Conservation (phyloP, 768 basidiomycete genomes). For the Pulveroboletus sp. region DNA sequence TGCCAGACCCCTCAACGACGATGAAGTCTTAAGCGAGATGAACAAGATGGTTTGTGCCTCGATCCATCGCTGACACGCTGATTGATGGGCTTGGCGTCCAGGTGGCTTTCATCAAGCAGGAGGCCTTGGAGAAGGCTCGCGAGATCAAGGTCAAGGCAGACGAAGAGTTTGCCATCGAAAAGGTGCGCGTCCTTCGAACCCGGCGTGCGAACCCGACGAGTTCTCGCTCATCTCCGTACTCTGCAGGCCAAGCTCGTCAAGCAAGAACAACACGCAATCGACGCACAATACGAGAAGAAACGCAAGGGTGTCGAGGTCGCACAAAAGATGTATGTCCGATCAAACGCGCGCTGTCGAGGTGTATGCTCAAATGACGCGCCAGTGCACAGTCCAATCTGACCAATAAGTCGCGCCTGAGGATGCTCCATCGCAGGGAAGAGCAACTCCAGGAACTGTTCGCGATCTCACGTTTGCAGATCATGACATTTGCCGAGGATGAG, state of each 20-base stretch:
- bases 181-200: conserved; percentile 44
- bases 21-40: conserved; percentile 95
- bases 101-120: conserved; percentile 99
- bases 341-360: neutral
- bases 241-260: conserved; percentile 91
- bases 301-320: conserved; percentile 88
- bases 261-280: conserved; percentile 92
- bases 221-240: neutral
- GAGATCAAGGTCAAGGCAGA: conserved; percentile 98
- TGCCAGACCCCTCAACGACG: conserved; percentile 81
- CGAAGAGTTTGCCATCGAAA: conserved; percentile 98
- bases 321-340: conserved; percentile 83
- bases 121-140: conserved; percentile 53
- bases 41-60: conserved; percentile 88
- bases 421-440: conserved; percentile 89
- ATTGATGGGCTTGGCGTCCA: conserved; percentile 29
- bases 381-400: conserved; percentile 95
- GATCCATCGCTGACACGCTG: neutral
- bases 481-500: conserved; percentile 59
- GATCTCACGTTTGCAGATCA: conserved; percentile 59
- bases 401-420: conserved; percentile 89
- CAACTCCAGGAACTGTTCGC: conserved; percentile 86
- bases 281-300: conserved; percentile 93
- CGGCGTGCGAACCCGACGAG: no score
- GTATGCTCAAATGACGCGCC: neutral